Base-by-base conservation (phyloP, 2,329 filamentous ascomycete genomes). In the Aureobasidium sp. region DNA sequence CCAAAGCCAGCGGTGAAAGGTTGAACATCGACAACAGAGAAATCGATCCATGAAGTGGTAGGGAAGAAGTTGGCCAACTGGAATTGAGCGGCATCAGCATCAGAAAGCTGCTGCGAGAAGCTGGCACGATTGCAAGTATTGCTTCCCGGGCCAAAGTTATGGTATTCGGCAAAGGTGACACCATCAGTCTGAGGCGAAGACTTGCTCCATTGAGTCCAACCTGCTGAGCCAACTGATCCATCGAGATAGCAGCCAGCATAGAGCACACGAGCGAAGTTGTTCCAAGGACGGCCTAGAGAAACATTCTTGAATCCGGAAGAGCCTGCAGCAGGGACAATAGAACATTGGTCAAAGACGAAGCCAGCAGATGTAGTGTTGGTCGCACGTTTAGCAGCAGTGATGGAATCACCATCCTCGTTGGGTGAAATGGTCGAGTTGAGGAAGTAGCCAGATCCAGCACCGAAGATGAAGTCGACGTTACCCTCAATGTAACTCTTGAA, bases 401-500 rank as follows among this genome's bases (percentile, higher is more conserved):
- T 70, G 48, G 67, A 70, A 59, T 71, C 67, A n/a, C 67, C 70
- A 41, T 75, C 73, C 34, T 70, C 68, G 45, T 74, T 75, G 0
- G 73, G 70, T 5, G 72, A 69, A 22, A 75, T 75, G 7, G 71
- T 74, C 8, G 70, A 71, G 61, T 70, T 71, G n/a, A 68, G 68
- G 70, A 80, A 79, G 64, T 80, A 80, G 7, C 70, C 78, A 0
- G 76, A 70, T 2, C 77, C 78, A 29, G 72, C 69, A 11, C 77
- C 78, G 67, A 74, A 74, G 25, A 75, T 79, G 71, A 79, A 78
- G 41, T 79, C 75, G 37, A 77, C 70, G 29, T 75, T 75, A 5
- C 74, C 75, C 61, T 74, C 72, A 37, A 77, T 71, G 62, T 75
- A 74, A 8, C 71, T 72, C 64, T 76, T 75, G 66, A 73, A 76